Evolutionary conservation across 1,284 basidiomycete species (phyloP), one percentile per base, ranked within the genome.

Genomic region (Hemileccinum hortonii): DNA sequence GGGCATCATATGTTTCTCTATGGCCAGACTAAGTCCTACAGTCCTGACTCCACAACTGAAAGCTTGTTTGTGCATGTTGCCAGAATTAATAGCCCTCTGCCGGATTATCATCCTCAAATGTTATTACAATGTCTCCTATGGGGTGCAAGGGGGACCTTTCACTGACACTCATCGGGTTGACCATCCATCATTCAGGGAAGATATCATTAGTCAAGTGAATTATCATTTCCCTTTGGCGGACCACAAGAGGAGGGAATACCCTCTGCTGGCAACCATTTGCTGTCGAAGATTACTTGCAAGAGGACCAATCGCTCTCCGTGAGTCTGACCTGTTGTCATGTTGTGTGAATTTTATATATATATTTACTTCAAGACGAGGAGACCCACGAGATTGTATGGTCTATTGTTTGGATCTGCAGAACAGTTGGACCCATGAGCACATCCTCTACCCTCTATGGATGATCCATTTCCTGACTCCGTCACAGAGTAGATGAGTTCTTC

Each of bases 61-160:
- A 81, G 81, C 55, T 75, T 95, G 21, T 91, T 94, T 57, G 89
- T 94, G 62, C 78, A 89, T 60, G 90, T 93, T 39, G 90, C 89
- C 6, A 73, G 84, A 56, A 77, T 83, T 48, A 95, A 94, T 66
- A 91, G 90, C 0, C 92, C 93, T 2, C 71, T 97, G 41, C 81
- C 83, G 29, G 90, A 96, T 67, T 94, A 91, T 67, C 91, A 96
- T 70, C 94, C 94, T 3, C 92, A 94, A 61, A 88, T 95, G 78
- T 70, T 97, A 14, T 73, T 92, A n/a, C 94, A 96, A 63, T 94
- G 91, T 63, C 74, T 97, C 39, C 72, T 95, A 14, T 95, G 94
- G 92, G 87, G 93, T 94, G 58, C 55, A 82, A 58, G 32, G n/a
- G 3, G 46, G 21, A 33, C 26, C 15, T 45, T 15, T 50, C 12